Conservation (phyloP, 495 filamentous ascomycete genomes). For the Mytilinidion resinicola region DNA sequence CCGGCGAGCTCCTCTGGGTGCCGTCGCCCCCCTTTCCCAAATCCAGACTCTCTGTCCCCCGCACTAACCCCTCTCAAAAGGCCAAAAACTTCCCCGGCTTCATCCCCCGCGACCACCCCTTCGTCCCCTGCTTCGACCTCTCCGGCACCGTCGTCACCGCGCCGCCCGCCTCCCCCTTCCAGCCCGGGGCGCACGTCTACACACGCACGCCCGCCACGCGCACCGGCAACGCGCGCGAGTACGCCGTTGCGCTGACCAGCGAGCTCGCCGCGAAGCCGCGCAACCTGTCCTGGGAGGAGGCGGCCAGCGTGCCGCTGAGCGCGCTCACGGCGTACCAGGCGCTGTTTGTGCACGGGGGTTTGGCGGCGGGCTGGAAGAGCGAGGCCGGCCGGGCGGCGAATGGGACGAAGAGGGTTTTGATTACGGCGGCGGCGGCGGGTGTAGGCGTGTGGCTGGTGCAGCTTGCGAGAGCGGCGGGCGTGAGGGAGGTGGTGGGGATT, state of each 20-base stretch:
- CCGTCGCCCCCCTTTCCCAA: too few relatives aligned
- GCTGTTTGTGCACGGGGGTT: constrained; percentile 48
- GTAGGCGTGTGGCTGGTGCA: constrained; percentile 53
- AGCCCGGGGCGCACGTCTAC: constrained; percentile 46
- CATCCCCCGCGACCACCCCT: constrained; percentile 30
- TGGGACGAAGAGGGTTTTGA: constrained; percentile 39
- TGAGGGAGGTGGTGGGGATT: constrained; percentile 36
- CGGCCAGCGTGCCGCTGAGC: constrained; percentile 46
- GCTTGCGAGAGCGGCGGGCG: constrained; percentile 42
- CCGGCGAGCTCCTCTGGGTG: constrained; percentile 48
- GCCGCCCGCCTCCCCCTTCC: constrained; percentile 44
- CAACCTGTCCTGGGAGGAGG: constrained; percentile 43
- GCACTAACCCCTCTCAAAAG: too few relatives aligned
- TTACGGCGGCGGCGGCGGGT: constrained; percentile 45
- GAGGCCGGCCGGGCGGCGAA: constrained; percentile 25
- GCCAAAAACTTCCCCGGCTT: constrained; percentile 41
- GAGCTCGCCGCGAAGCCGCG: constrained; percentile 48
- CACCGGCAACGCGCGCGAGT: constrained; percentile 47
- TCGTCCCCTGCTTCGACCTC: constrained; percentile 51
- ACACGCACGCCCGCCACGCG: constrained; percentile 42
- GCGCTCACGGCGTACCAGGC: constrained; percentile 53
- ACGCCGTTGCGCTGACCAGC: constrained; percentile 43
- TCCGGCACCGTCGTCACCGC: constrained; percentile 48
- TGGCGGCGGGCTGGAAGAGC: constrained; percentile 6
- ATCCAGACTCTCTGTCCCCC: too few relatives aligned